A percentile compares a stretch with the other conserved stretches of the same genome.
These are phyloP conservation scores for Solanum chilense DNA, from an alignment of 257 asterid species.

Conservation along the genomic window DNA sequence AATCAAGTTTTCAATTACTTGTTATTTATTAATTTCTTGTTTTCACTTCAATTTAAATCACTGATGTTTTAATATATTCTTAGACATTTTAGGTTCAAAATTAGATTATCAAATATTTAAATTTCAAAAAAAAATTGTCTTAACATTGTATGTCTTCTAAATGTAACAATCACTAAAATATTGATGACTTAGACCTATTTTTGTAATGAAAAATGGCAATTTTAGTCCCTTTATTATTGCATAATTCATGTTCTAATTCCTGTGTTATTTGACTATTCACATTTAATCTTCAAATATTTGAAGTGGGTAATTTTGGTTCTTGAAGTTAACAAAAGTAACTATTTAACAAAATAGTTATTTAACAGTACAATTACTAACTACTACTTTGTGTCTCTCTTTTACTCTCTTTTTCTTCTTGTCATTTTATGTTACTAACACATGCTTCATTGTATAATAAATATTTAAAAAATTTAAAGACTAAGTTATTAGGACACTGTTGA, in stretches of 20 bases:
- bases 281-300: background rate
- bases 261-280: background rate
- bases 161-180: background rate
- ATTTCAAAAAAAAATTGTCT: no score
- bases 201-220: background rate
- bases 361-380: no score
- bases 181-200: background rate
- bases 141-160: background rate
- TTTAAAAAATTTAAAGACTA: no score
- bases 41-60: background rate
- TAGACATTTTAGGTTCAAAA: background rate
- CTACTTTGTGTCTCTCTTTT: no score
- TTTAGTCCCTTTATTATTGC: background rate
- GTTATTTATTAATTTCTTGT: rapidly evolving
- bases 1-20: background rate
- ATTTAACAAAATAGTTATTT: no score
- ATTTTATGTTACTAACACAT: no score
- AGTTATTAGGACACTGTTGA: background rate
- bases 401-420: no score
- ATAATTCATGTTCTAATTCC: no score
- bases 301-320: background rate
- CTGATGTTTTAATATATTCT: background rate
- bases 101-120: no score
- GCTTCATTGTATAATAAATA: no score
- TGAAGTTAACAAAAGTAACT: background rate